These are phyloP conservation scores for Ramaria rubella DNA, from an alignment of 768 basidiomycete genomes.

Conservation along the genomic window DNA sequence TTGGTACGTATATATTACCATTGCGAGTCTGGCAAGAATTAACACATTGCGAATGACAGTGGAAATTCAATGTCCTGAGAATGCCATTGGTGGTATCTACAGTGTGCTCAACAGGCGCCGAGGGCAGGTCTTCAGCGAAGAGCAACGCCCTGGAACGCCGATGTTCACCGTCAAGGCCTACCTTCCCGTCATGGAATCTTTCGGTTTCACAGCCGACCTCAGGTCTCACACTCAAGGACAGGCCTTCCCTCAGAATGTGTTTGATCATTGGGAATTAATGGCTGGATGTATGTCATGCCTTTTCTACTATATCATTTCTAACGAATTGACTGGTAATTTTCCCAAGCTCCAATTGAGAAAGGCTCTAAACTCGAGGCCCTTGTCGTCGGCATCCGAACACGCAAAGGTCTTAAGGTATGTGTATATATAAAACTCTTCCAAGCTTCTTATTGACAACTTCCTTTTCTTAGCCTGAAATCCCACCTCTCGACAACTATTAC, in stretches of 20 bases:
- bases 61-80: conserved; percentile 98
- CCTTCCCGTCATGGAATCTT: conserved; percentile 85
- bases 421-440: conserved; percentile 12
- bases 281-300: conserved; percentile 52
- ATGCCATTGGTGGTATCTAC: conserved; percentile 97
- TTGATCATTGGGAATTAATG: conserved; percentile 91
- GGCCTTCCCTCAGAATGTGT: conserved; percentile 95
- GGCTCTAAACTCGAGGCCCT: conserved; percentile 87
- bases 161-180: conserved; percentile 99
- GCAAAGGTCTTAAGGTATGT: conserved; percentile 95
- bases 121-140: conserved; percentile 97
- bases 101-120: conserved; percentile 89
- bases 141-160: conserved; percentile 94
- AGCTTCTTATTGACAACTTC: conserved; percentile 10
- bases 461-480: conserved; percentile 73
- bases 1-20: conserved; percentile 43
- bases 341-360: conserved; percentile 73
- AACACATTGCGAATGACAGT: conserved; percentile 39
- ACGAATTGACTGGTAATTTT: conserved; percentile 6
- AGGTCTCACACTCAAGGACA: conserved; percentile 90
- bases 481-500: conserved; percentile 83
- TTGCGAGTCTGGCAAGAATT: not conserved
- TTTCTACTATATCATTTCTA: not conserved
- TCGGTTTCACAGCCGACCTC: conserved; percentile 97
- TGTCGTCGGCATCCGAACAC: conserved; percentile 70